phyloP scores from a whole-genome alignment of 2,329 filamentous ascomycete genomes.

The Penicillium psychrosexuale region DNA sequence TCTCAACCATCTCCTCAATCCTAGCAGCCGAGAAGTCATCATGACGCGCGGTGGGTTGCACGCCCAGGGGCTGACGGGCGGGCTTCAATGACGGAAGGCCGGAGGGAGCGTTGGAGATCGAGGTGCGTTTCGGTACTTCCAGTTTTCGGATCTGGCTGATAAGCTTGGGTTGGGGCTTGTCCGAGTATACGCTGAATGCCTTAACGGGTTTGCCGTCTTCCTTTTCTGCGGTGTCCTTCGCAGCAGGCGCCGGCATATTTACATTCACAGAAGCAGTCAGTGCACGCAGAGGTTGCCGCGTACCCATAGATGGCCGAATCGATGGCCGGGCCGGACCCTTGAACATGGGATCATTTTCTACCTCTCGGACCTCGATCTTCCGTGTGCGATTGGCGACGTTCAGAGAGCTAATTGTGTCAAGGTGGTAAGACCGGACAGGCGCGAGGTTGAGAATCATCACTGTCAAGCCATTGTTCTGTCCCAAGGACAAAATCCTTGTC shows the following conservation, averaged over 20 bases:
- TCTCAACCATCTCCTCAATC: constrained; percentile 89
- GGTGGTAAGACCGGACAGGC: constrained; percentile 84
- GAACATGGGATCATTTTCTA: constrained; percentile 92
- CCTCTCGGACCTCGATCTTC: constrained; percentile 91
- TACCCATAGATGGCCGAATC: constrained; percentile 41
- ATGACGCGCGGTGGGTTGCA: constrained; percentile 37
- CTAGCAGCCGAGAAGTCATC: constrained; percentile 64
- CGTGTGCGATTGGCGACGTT: constrained; percentile 95
- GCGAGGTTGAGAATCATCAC: constrained; percentile 96
- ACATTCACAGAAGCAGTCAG: constrained; percentile 73
- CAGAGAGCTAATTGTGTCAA: constrained; percentile 88
- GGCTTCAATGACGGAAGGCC: constrained; percentile 52
- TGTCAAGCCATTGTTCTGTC: constrained; percentile 91
- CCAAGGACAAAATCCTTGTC: constrained; percentile 87
- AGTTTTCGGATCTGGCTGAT: constrained; percentile 37
- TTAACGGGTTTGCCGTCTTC: constrained; percentile 71
- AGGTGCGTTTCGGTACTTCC: constrained; percentile 47
- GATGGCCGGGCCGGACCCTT: constrained; percentile 65
- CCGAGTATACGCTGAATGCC: constrained; percentile 81
- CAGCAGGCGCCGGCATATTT: constrained; percentile 57
- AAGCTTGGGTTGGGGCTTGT: constrained; percentile 54
- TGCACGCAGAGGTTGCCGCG: constrained; percentile 75
- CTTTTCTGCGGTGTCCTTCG: constrained; percentile 51
- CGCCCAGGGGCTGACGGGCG: constrained; percentile 31
- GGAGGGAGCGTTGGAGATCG: constrained; percentile 34